Conservation (phyloP, 2,329 filamentous ascomycete genomes). For the Achaetomium macrosporum region DNA sequence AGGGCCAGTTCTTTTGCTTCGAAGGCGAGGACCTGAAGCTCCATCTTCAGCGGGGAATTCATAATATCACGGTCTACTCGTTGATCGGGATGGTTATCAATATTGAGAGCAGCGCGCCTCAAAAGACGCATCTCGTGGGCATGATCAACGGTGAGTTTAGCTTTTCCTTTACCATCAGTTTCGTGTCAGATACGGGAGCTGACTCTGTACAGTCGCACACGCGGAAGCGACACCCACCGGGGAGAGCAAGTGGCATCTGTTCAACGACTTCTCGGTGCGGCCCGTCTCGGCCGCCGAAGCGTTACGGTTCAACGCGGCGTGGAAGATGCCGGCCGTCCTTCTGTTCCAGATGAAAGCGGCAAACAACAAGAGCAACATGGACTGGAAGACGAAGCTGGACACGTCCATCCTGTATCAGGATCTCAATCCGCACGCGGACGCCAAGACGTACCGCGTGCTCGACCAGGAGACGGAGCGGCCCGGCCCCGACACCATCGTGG, state of each 20-base stretch:
- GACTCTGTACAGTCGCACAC: slow-evolving; percentile 51
- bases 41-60: slow-evolving; percentile 71
- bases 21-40: slow-evolving; percentile 84
- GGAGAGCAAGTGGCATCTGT: slow-evolving; percentile 82
- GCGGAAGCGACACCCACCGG: slow-evolving; percentile 53
- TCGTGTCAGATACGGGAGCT: slow-evolving; percentile 15
- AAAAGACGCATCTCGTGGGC: slow-evolving; percentile 85
- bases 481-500: slow-evolving; percentile 67
- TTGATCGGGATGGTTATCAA: slow-evolving; percentile 85
- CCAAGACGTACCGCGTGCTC: slow-evolving; percentile 56
- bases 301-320: slow-evolving; percentile 78
- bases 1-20: slow-evolving; percentile 90
- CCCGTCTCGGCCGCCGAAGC: slow-evolving; percentile 77
- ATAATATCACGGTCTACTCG: slow-evolving; percentile 83
- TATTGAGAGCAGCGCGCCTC: slow-evolving; percentile 77
- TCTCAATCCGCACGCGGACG: slow-evolving; percentile 36
- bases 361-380: slow-evolving; percentile 75
- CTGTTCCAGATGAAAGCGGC: slow-evolving; percentile 77
- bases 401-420: slow-evolving; percentile 78
- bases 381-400: slow-evolving; percentile 81
- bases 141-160: slow-evolving; percentile 68
- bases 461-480: slow-evolving; percentile 58
- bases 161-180: background rate
- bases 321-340: slow-evolving; percentile 88
- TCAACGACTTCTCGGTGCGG: slow-evolving; percentile 93